These are phyloP conservation scores for Pseudocercospora musae DNA, from an alignment of 2,329 filamentous ascomycete species.

Conservation along the genomic window DNA sequence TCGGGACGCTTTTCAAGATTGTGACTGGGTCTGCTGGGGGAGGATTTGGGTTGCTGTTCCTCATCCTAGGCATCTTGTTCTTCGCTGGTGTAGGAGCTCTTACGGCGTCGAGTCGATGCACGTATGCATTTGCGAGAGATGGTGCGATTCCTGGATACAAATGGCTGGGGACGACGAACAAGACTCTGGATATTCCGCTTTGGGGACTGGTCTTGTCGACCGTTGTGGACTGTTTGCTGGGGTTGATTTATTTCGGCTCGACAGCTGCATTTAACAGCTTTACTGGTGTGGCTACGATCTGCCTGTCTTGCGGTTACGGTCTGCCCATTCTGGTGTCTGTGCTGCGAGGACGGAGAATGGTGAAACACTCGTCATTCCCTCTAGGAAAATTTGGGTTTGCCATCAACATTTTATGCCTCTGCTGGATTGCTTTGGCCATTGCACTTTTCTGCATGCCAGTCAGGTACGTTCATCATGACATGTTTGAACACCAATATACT, in stretches of 20 bases:
- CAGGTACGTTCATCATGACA: conserved; percentile 29
- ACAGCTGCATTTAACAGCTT: conserved; percentile 75
- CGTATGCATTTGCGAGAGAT: conserved; percentile 70
- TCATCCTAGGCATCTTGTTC: conserved; percentile 72
- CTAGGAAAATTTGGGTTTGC: conserved; percentile 65
- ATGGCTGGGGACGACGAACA: conserved; percentile 53
- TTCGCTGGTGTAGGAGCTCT: conserved; percentile 73
- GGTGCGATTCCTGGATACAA: conserved; percentile 57
- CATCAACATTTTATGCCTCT: conserved; percentile 66
- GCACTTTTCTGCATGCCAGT: conserved; percentile 73
- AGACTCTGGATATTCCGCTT: conserved; percentile 65
- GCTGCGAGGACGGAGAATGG: conserved; percentile 61
- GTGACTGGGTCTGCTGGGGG: conserved; percentile 70
- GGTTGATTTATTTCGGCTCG: conserved; percentile 76
- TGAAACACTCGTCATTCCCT: conserved; percentile 64
- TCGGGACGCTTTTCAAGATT: conserved; percentile 71
- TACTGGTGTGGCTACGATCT: conserved; percentile 76
- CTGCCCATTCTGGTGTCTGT: conserved; percentile 71
- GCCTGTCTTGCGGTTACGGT: conserved; percentile 70
- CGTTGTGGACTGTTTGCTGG: conserved; percentile 65
- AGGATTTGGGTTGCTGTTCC: conserved; percentile 71
- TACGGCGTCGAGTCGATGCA: conserved; percentile 69
- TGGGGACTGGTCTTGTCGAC: conserved; percentile 67
- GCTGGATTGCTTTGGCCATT: conserved; percentile 68
- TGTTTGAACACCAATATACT: background rate